Percentiles rank a stretch among this genome's conserved stretches.
Conservation (phyloP, 768 basidiomycete genomes). For the Candolleomyces efflorescens region DNA sequence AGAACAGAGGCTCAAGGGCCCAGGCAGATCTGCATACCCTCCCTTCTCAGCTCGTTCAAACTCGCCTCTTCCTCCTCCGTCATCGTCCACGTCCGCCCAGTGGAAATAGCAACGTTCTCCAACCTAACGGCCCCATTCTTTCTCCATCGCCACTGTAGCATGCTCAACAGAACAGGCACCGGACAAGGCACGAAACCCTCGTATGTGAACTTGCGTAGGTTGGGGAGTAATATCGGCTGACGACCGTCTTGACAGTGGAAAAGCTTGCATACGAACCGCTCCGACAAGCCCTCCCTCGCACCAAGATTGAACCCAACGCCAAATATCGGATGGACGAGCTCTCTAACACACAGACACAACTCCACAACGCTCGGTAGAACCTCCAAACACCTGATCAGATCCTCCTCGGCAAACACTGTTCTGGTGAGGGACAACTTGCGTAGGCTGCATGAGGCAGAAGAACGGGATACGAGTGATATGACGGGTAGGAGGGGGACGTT, state of each 20-base stretch:
- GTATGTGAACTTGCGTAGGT: not conserved
- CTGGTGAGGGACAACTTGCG: not conserved
- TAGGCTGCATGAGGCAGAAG: not conserved
- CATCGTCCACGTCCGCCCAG: not conserved
- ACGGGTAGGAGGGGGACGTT: slow-evolving; percentile 12
- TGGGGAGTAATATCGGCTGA: not conserved
- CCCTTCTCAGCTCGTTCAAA: not conserved
- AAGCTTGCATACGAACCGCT: slow-evolving; percentile 7
- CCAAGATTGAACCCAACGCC: not conserved
- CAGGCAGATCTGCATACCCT: not conserved
- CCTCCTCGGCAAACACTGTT: not conserved
- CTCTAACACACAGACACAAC: slow-evolving; percentile 4
- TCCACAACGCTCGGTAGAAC: slow-evolving; percentile 1
- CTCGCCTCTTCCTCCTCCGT: not conserved
- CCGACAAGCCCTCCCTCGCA: slow-evolving; percentile 11
- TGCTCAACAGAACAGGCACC: not conserved
- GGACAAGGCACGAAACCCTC: not conserved
- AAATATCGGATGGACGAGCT: not conserved
- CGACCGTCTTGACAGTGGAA: too few species aligned
- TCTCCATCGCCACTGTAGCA: not conserved
- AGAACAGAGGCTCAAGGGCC: not conserved
- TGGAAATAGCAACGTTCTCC: not conserved
- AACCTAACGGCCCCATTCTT: not conserved
- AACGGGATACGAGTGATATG: slow-evolving; percentile 1
- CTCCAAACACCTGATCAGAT: not conserved